phyloP scores from a whole-genome alignment of 208 protist genomes.

The Leishmania tropica region DNA sequence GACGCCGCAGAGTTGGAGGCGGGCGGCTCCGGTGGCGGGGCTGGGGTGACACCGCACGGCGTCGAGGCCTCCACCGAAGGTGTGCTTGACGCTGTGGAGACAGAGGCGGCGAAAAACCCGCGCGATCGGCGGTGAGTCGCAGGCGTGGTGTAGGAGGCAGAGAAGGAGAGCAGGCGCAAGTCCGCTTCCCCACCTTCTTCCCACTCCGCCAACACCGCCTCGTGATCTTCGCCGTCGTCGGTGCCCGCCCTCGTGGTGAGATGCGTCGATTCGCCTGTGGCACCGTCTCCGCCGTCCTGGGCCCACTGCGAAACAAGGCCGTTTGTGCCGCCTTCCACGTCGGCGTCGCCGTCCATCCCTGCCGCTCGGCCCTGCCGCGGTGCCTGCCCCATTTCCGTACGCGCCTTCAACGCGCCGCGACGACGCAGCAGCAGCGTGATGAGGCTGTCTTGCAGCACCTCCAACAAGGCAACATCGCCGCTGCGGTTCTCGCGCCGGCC shows the following conservation, averaged over 20 bases:
- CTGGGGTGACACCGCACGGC: background rate
- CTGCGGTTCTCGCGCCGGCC: conserved; percentile 53
- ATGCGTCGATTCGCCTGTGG: background rate
- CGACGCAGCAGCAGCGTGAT: conserved; percentile 44
- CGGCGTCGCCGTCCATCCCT: background rate
- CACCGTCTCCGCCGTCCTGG: background rate
- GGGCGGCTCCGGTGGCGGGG: background rate
- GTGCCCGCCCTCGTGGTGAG: too few relatives aligned
- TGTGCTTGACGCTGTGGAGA: background rate
- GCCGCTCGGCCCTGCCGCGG: background rate
- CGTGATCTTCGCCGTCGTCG: background rate
- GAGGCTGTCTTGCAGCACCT: conserved; percentile 50
- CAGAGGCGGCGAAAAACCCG: background rate
- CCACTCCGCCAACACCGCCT: background rate
- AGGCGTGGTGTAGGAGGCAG: background rate
- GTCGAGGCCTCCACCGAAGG: background rate
- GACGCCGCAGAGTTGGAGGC: conserved; percentile 2
- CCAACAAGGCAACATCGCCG: conserved; percentile 37
- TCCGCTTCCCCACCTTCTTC: background rate
- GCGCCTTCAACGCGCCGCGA: background rate
- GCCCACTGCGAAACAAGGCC: background rate
- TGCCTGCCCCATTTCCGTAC: background rate
- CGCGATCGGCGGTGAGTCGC: background rate
- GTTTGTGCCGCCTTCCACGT: background rate
- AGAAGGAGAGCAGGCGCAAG: background rate